phyloP scores from a whole-genome alignment of 441 rosid genomes.

The Syzygium malaccense region DNA sequence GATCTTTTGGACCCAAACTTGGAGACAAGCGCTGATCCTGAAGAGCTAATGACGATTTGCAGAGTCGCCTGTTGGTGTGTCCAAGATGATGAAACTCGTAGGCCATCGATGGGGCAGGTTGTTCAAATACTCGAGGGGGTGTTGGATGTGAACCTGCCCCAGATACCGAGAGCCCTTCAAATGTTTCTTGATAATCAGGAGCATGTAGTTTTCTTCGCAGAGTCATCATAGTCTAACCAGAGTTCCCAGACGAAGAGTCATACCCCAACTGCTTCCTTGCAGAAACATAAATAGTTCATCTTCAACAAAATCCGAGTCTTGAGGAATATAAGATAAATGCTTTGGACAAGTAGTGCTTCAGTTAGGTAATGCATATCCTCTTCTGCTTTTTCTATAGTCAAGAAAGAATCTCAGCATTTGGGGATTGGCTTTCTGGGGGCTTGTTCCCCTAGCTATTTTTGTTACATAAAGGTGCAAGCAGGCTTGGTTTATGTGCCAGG shows the following conservation, averaged over 20 bases:
- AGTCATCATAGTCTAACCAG: conserved; percentile 34
- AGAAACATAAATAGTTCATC: conserved; percentile 14
- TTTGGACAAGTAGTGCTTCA: background rate
- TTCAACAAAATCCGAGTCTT: background rate
- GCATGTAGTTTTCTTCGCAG: conserved; percentile 45
- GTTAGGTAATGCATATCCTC: background rate
- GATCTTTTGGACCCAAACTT: background rate
- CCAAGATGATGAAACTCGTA: background rate
- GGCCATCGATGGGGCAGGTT: conserved; percentile 3
- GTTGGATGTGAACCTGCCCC: background rate
- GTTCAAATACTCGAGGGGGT: background rate
- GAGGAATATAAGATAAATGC: background rate
- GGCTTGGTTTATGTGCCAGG: no score
- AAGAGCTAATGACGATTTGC: background rate
- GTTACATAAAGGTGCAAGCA: no score
- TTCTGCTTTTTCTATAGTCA: conserved; percentile 5
- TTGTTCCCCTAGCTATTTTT: no score
- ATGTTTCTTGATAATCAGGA: background rate
- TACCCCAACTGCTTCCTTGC: conserved; percentile 20
- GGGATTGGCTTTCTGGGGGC: no score
- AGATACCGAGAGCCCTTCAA: background rate
- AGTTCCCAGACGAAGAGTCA: conserved; percentile 18
- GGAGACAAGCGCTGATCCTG: background rate
- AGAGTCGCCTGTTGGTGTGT: conserved; percentile 3
- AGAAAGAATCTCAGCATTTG: background rate